Conservation (phyloP, 768 basidiomycete genomes). For the Sarcodon sp. region DNA sequence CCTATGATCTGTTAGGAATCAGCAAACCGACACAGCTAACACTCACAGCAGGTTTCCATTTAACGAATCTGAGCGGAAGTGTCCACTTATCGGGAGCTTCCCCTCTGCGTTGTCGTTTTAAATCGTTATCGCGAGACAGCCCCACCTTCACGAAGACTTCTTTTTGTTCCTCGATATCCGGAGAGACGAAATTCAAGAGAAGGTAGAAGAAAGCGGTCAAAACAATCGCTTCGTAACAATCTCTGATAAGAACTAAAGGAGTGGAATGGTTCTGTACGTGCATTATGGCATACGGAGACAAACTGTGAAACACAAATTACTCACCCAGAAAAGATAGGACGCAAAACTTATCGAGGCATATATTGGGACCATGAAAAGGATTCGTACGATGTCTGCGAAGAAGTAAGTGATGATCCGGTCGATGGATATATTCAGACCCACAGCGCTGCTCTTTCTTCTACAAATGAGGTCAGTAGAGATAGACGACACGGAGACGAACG, state of each 20-base stretch:
- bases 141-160: constrained; percentile 44
- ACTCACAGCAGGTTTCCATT: constrained; percentile 45
- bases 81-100: constrained; percentile 47
- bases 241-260: constrained; percentile 54
- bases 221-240: constrained; percentile 67
- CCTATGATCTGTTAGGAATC: constrained; percentile 17
- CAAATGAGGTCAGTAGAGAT: not conserved
- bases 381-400: constrained; percentile 48
- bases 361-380: constrained; percentile 69
- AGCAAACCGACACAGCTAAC: not conserved
- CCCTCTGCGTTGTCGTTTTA: constrained; percentile 26
- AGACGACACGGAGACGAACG: not conserved
- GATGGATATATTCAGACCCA: constrained; percentile 14
- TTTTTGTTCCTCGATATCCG: constrained; percentile 46
- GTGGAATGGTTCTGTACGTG: constrained; percentile 46
- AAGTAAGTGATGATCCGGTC: not conserved
- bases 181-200: constrained; percentile 57
- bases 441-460: constrained; percentile 64
- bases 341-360: constrained; percentile 58
- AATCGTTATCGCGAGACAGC: constrained; percentile 43
- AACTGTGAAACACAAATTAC: constrained; percentile 6
- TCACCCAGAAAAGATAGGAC: constrained; percentile 63
- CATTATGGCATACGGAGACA: not conserved
- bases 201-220: constrained; percentile 73
- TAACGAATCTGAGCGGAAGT: constrained; percentile 52